Evolutionary conservation across 129 eudicot genomes (phyloP).

Genomic region (Calendula officinalis): DNA sequence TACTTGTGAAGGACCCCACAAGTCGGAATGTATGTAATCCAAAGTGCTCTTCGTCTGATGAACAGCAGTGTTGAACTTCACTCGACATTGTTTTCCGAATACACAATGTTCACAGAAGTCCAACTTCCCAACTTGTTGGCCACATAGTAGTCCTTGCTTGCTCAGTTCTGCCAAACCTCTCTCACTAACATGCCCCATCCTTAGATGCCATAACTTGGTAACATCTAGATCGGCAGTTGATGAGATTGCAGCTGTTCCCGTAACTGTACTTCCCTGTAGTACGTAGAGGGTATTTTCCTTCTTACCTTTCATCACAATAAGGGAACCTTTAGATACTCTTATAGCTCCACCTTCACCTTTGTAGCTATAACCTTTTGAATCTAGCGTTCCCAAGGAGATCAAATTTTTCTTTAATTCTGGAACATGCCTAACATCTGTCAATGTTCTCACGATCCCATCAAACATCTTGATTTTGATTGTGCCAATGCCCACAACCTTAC

Average conservation of each 20-base stretch:
- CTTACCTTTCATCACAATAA: constrained; percentile 12
- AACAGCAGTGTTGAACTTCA: constrained; percentile 1
- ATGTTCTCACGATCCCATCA: constrained; percentile 16
- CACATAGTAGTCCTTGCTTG: background rate
- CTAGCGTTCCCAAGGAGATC: too few species aligned
- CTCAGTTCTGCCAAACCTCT: background rate
- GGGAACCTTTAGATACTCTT: constrained; percentile 12
- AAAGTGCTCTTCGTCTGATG: background rate
- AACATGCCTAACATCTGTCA: constrained; percentile 18
- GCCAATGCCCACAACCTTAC: constrained; percentile 13
- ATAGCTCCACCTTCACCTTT: constrained; percentile 11
- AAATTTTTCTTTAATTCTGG: constrained; percentile 9
- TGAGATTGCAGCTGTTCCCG: background rate
- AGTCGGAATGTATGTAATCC: constrained; percentile 3
- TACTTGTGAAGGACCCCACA: constrained; percentile 6
- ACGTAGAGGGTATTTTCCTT: background rate
- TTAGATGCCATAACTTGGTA: constrained; percentile 9
- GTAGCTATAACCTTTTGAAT: constrained; percentile 4
- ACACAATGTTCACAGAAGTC: constrained; percentile 14
- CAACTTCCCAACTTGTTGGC: constrained; percentile 1
- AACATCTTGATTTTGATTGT: constrained; percentile 16
- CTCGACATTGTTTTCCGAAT: constrained; percentile 2
- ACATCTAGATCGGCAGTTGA: background rate
- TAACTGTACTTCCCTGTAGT: background rate
- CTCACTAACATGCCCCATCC: background rate